Evolutionary conservation across 2,329 filamentous ascomycete species (phyloP).

Genomic region (Magnaporthiopsis rhizophila): DNA sequence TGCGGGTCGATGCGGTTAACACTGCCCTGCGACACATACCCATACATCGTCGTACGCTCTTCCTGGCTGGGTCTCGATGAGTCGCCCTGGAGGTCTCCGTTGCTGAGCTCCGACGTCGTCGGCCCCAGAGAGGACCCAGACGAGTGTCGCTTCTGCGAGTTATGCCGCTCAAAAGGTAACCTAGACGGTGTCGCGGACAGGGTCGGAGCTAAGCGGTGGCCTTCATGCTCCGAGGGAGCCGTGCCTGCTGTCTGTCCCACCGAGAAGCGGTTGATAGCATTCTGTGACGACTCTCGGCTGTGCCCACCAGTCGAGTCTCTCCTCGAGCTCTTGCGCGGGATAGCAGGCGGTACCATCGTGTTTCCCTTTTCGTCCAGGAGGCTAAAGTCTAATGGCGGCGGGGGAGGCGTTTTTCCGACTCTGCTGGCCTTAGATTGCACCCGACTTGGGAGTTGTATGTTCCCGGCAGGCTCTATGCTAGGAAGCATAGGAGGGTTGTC

Average conservation of each 20-base stretch:
- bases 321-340: slow-evolving; percentile 69
- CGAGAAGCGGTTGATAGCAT: slow-evolving; percentile 16
- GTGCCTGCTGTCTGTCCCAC: slow-evolving; percentile 6
- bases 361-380: slow-evolving; percentile 18
- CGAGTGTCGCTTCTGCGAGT: slow-evolving; percentile 43
- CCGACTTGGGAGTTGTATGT: slow-evolving; percentile 57
- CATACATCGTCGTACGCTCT: slow-evolving; percentile 45
- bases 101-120: slow-evolving; percentile 36
- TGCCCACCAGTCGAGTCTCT: slow-evolving; percentile 39
- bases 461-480: slow-evolving; percentile 48
- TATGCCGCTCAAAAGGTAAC: slow-evolving; percentile 50
- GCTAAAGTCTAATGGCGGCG: slow-evolving; percentile 9
- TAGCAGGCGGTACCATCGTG: slow-evolving; percentile 34
- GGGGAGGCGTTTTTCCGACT: not conserved
- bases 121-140: slow-evolving; percentile 41
- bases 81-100: slow-evolving; percentile 27
- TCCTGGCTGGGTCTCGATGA: slow-evolving; percentile 23
- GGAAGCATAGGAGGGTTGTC: slow-evolving; percentile 50
- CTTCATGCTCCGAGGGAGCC: slow-evolving; percentile 7
- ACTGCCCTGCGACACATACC: slow-evolving; percentile 49
- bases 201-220: slow-evolving; percentile 2
- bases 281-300: slow-evolving; percentile 27
- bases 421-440: slow-evolving; percentile 48
- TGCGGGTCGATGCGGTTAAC: slow-evolving; percentile 47
- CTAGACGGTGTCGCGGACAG: slow-evolving; percentile 24